phyloP scores from a whole-genome alignment of 306 rosid species.

The Oxytropis ochrocephala region DNA sequence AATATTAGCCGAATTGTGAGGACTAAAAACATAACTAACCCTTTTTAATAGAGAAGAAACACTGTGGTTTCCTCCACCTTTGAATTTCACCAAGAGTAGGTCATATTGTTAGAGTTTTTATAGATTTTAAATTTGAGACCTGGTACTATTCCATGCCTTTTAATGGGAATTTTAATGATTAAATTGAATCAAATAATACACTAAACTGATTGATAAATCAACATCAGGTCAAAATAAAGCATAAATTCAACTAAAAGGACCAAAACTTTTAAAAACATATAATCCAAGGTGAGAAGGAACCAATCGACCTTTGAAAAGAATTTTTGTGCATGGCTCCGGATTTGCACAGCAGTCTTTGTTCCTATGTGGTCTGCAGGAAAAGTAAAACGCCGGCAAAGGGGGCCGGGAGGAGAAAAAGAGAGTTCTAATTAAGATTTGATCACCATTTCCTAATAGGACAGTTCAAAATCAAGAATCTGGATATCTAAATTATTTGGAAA shows the following conservation, averaged over 20 bases:
- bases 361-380: conserved; percentile 87
- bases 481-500: conserved; percentile 4
- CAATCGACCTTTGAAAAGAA: conserved; percentile 91
- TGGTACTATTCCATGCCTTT: background rate
- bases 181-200: conserved; percentile 3
- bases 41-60: background rate
- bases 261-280: conserved; percentile 5
- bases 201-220: conserved; percentile 1
- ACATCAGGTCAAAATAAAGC: background rate
- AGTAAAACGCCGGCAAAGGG: conserved; percentile 14
- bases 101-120: background rate
- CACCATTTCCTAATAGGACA: conserved; percentile 1
- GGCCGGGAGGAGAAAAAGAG: conserved; percentile 1
- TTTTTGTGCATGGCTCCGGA: conserved; percentile 99
- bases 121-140: background rate
- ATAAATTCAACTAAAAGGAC: conserved; percentile 11
- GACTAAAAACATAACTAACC: background rate
- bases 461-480: conserved; percentile 3
- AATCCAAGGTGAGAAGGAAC: conserved; percentile 43
- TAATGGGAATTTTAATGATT: background rate
- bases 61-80: background rate
- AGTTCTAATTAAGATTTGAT: conserved; percentile 23
- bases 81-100: background rate
- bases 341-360: conserved; percentile 99
- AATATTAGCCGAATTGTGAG: background rate